Evolutionary conservation across 2,329 filamentous ascomycete genomes (phyloP).

Genomic region (Pyrenophora seminiperda): DNA sequence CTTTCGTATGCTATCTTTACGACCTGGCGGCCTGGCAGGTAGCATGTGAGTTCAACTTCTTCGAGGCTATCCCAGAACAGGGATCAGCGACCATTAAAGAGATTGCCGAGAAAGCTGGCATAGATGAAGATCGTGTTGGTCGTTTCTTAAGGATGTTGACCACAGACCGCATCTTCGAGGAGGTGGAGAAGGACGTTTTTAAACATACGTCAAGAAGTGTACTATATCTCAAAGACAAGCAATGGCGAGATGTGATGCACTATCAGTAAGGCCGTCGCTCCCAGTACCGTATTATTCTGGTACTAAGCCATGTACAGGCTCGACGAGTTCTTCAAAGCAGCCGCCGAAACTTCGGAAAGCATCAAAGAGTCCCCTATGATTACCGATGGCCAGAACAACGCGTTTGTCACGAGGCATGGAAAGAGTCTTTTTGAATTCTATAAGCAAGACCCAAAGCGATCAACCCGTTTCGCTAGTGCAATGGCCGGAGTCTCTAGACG

Average conservation of each 20-base stretch:
- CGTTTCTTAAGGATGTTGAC: conserved; percentile 23
- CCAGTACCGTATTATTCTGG: rapidly evolving
- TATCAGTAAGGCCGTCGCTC: conserved; percentile 15
- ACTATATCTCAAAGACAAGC: conserved; percentile 17
- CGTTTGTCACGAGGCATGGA: conserved; percentile 33
- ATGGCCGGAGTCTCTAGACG: conserved; percentile 35
- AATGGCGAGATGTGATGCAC: conserved; percentile 19
- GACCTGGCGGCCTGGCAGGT: conserved; percentile 30
- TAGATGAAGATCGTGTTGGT: conserved; percentile 21
- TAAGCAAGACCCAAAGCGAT: conserved; percentile 28
- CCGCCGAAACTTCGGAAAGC: conserved; percentile 22
- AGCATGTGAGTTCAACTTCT: conserved; percentile 26
- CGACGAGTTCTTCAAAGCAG: conserved; percentile 39
- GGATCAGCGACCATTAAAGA: conserved; percentile 11
- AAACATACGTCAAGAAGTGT: conserved; percentile 25
- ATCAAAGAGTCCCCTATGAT: conserved; percentile 16
- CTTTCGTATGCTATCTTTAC: conserved; percentile 20
- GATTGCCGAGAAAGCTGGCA: conserved; percentile 18
- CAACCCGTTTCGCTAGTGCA: conserved; percentile 37
- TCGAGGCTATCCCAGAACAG: conserved; percentile 19
- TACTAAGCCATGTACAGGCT: conserved; percentile 12
- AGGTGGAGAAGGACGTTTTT: conserved; percentile 22
- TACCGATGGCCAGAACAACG: conserved; percentile 13
- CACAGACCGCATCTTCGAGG: conserved; percentile 24
- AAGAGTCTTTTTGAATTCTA: conserved; percentile 35